A percentile compares a stretch with the other conserved stretches of the same genome.
Evolutionary conservation across 805 yeast species (phyloP).

Genomic region (Lachancea lanzarotensis): DNA sequence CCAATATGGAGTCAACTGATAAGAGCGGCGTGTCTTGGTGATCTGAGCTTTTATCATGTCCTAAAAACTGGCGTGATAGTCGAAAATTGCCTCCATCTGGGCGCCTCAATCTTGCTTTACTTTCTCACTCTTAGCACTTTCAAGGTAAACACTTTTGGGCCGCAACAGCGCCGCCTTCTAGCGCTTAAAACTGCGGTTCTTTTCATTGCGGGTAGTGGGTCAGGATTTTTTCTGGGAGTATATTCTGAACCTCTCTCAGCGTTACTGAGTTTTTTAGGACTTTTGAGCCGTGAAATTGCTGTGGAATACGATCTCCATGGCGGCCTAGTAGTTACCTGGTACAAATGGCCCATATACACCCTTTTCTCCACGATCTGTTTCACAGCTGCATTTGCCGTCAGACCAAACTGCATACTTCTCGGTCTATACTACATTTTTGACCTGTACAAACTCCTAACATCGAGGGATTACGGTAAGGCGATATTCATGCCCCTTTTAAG

Average conservation of each 20-base stretch:
- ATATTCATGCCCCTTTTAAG: slow-evolving; percentile 37
- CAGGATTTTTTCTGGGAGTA: slow-evolving; percentile 64
- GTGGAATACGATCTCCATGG: slow-evolving; percentile 10
- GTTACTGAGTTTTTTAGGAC: slow-evolving; percentile 49
- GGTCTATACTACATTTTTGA: slow-evolving; percentile 66
- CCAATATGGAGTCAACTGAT: slow-evolving; percentile 65
- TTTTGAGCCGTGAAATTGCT: slow-evolving; percentile 43
- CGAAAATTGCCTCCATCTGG: slow-evolving; percentile 47
- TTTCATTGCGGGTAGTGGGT: slow-evolving; percentile 67
- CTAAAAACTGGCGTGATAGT: slow-evolving; percentile 43
- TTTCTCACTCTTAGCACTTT: slow-evolving; percentile 39
- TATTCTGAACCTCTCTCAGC: slow-evolving; percentile 76
- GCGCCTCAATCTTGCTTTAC: slow-evolving; percentile 44
- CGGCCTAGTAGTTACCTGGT: slow-evolving; percentile 9
- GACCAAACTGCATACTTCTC: slow-evolving; percentile 71
- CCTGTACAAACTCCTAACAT: slow-evolving; percentile 27
- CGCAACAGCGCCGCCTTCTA: slow-evolving; percentile 14
- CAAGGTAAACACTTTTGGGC: slow-evolving; percentile 12
- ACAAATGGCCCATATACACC: slow-evolving; percentile 18
- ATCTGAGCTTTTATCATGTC: slow-evolving; percentile 37
- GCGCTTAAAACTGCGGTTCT: slow-evolving; percentile 38
- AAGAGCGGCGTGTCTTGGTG: slow-evolving; percentile 10
- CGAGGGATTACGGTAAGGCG: slow-evolving; percentile 16
- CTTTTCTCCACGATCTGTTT: slow-evolving; percentile 35
- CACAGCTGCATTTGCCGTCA: slow-evolving; percentile 50